Base-by-base conservation (phyloP, 2,329 filamentous ascomycete species). In the Nemania diffusa region DNA sequence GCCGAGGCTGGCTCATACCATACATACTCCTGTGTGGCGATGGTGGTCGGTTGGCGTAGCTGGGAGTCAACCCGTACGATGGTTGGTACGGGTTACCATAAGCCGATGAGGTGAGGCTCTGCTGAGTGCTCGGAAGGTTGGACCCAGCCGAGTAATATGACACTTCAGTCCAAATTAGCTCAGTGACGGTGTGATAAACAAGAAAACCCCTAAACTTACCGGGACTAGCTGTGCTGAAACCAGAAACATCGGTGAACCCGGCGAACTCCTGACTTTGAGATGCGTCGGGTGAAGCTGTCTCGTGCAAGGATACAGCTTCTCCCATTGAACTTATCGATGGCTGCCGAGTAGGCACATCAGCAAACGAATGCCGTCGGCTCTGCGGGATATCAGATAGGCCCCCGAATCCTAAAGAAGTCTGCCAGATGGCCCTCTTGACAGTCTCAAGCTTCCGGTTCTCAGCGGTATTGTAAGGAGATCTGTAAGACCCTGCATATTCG, bases 301-400 rank as follows among this genome's bases (percentile, higher is more conserved):
- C 86, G 24, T 87, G 80, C 9, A 82, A 73, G 3, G 82, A 77
- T 44, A 81, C 78, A 55, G 82, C 78, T 72, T 90, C 88, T 56
- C 83, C 83, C 59, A 88, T 80, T 29, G 88, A 90, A 72, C 87
- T 86, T 70, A 90, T 87, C 2, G 88, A 90, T 1, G 84, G 86
- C 71, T 91, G 88, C 15, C 89, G 84, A 27, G 87, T 89, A 29
- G 87, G 88, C 74, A 90, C 84, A 73, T 90, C 90, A 58, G 89
- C 92, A 75, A 96, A 93, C 1, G 92, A 95, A 78, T 95, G 92
- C 29, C 92, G 88, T 66, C 92, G 87, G 73, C 91, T 93, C 74
- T 94, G 91, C 13, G 90, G 88, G 32, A 88, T 83, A 68, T 92
- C 90, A 3, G 83, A 84, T 26, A 87, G 71, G 17, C 85, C 84